Conservation (phyloP, 768 basidiomycete species). For the Serendipita sp. region DNA sequence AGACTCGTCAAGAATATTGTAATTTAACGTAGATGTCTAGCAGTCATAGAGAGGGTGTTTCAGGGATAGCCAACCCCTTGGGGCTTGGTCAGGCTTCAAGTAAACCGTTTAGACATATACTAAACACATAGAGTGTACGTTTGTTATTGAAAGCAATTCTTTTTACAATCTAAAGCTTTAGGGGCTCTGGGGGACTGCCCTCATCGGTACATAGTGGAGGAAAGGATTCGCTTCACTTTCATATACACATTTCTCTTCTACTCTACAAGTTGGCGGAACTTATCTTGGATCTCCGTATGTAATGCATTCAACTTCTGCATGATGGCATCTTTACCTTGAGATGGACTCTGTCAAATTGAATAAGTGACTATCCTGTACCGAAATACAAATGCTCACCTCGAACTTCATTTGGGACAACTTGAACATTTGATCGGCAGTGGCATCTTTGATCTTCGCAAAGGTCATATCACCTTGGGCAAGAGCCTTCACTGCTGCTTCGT, state of each 20-base stretch:
- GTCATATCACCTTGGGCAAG: conserved; percentile 72
- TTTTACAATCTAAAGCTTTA: no score
- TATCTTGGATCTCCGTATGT: conserved; percentile 77
- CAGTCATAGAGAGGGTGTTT: no score
- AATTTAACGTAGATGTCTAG: no score
- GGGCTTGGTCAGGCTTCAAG: no score
- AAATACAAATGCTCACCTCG: conserved; percentile 41
- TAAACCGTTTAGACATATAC: no score
- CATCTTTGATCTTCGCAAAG: conserved; percentile 76
- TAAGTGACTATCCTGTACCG: conserved; percentile 7
- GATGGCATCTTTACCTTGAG: conserved; percentile 73
- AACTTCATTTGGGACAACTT: conserved; percentile 99
- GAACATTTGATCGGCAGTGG: conserved; percentile 76
- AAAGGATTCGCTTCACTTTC: neutral
- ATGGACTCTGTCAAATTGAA: conserved; percentile 48
- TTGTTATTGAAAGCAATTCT: no score
- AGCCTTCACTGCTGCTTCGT: conserved; percentile 76
- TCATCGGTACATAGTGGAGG: no score
- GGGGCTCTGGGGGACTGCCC: no score
- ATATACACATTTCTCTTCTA: conserved; percentile 16
- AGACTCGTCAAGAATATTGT: no score
- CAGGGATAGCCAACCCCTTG: no score
- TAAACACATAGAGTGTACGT: no score
- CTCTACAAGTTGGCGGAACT: conserved; percentile 75
- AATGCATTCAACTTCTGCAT: conserved; percentile 68